Base-by-base conservation (phyloP, 768 basidiomycete species). In the button mushroom (Agaricus bisporus) region DNA sequence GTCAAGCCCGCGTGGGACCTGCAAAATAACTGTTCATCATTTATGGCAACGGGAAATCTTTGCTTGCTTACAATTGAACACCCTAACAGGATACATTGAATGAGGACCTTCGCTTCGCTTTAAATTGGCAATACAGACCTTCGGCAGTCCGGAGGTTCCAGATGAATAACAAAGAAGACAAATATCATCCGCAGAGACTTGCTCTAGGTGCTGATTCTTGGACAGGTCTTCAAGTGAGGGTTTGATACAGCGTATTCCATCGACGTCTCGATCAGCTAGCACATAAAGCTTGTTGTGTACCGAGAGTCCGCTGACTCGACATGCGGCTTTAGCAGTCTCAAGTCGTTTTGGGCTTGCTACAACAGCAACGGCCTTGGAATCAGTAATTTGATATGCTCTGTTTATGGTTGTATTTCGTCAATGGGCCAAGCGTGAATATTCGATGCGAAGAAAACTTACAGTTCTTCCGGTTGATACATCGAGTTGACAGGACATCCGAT, bases 331-430 rank as follows among this genome's bases (percentile, higher is more conserved):
- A 22, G 48, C 48, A 9, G 36, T 49, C 48, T 49, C 48, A 17
- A 49, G 35, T 11, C 48, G 32, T 6, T 35, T 49, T 5, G 48
- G 48, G 25, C 48, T 49, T 18, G 48, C 36, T 37, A 49, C 39
- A 22, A 49, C 48, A 6, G 48, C 48, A 5, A 37, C 12, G 10
- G 48, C 48, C 15, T 25, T 38, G 20, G 48, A 49, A 32, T 49
- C 48, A 15, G 48, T 37, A 14, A 49, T 49, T 49, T 49, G 48
- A 32, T 49, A 25, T 36, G 48, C 48, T 12, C 48, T 49, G 17
- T 44, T 6, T 18, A 26, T 22, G 18, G 18, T 11, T 44, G 48
- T 17, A 37, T 3, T 22, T 11, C 5, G 6, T 11, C 18, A 18
- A 25, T 20, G 7, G 17, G 48, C 22, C 15, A 18, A 14, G 15